These are phyloP conservation scores for Neurospora sp. DNA, from an alignment of 495 filamentous ascomycete genomes.

Conservation along the genomic window DNA sequence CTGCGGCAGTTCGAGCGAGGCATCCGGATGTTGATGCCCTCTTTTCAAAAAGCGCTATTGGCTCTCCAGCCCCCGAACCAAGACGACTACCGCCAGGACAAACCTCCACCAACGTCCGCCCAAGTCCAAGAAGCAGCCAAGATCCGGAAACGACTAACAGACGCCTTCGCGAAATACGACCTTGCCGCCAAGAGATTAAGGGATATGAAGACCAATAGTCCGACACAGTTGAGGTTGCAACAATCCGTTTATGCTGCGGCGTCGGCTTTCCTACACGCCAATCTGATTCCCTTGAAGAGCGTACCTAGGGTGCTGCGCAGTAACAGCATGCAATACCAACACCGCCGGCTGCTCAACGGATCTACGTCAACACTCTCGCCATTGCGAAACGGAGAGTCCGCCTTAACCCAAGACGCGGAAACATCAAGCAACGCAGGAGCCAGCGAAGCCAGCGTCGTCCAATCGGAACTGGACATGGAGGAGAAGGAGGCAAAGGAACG, in stretches of 20 bases:
- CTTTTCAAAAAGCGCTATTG: conserved; percentile 71
- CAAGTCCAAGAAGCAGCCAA: conserved; percentile 84
- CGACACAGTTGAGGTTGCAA: conserved; percentile 68
- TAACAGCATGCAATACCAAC: conserved; percentile 33
- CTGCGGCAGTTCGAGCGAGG: conserved; percentile 82
- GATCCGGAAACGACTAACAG: conserved; percentile 81
- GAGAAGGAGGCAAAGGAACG: conserved; percentile 79
- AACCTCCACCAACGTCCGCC: conserved; percentile 46
- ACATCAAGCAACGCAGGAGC: conserved; percentile 45
- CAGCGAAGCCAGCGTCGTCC: conserved; percentile 49
- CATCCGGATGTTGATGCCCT: conserved; percentile 73
- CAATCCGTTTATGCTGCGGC: conserved; percentile 77
- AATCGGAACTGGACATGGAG: conserved; percentile 69
- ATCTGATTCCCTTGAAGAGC: conserved; percentile 86
- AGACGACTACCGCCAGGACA: conserved; percentile 49
- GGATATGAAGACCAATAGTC: conserved; percentile 59
- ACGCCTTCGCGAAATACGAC: conserved; percentile 87
- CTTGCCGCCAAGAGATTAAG: conserved; percentile 73
- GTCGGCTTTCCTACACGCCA: conserved; percentile 74
- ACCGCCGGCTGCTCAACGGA: conserved; percentile 29
- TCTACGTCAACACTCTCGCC: conserved; percentile 17
- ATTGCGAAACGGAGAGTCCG: conserved; percentile 34
- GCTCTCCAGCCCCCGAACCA: conserved; percentile 32
- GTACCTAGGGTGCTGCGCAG: conserved; percentile 73
- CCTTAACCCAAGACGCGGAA: conserved; percentile 40